Base-by-base conservation (phyloP, 495 filamentous ascomycete species). In the Hyaloscypha bicolor region DNA sequence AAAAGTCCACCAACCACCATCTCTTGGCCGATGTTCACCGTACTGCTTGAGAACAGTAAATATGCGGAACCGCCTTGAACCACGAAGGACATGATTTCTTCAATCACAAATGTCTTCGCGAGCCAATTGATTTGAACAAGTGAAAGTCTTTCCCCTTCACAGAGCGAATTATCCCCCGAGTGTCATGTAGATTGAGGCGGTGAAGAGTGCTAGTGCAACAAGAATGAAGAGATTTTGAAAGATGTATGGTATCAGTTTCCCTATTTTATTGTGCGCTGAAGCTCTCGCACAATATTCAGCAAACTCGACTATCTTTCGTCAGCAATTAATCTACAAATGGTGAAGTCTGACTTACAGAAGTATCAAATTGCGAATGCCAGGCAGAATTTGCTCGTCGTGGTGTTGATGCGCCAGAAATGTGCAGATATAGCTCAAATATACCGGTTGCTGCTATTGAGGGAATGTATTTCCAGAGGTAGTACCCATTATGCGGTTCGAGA, bases 181-280 rank as follows among this genome's bases (percentile, higher is more conserved):
- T 21, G 76, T 77, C 83, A 86, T 87, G 69, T 87, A 85, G 59
- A 86, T 85, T 2, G 77, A 79, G 0, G 83, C 84, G 12, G 84
- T 81, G 67, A 80, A 84, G 9, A 85, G 74, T 0, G 82, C 83
- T 8, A 83, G 84, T 0, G 82, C 81, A 9, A 86, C 63, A 2
- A 86, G 76, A 21, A 85, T 74, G 21, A 84, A 71, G 6, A 79
- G 65, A 21, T 76, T 77, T 71, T 86, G 82, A 62, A 81, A 77
- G 32, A 83, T 72, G 64, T 82, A 88, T 0, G 83, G 81, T 11
- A 74, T 72, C 4, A 79, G 42, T 51, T 82, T 77, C 0, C 45
- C 55, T 3, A 76, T 74, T 57, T 83, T 70, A 16, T 67, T 65
- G 9, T 76, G 70, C 1, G 80, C 79, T 12, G 80, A 63, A 8